phyloP scores from a whole-genome alignment of 2,329 filamentous ascomycete genomes.

The Fusarium begoniae region DNA sequence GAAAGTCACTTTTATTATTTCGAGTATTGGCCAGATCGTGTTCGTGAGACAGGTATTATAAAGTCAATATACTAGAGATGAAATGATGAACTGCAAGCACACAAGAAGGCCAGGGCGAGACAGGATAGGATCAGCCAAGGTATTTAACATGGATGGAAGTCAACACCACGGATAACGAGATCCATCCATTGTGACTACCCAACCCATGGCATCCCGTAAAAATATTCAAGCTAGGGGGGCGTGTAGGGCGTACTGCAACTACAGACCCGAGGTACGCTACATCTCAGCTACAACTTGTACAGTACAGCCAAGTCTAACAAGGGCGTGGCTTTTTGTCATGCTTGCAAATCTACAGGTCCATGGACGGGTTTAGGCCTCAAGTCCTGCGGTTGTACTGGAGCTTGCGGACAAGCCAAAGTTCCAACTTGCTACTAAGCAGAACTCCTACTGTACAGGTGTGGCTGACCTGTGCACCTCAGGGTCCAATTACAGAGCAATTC shows the following conservation, averaged over 20 bases:
- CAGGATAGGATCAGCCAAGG: constrained; percentile 18
- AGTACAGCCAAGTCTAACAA: constrained; percentile 14
- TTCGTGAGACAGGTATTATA: background rate
- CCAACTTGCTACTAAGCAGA: constrained; percentile 14
- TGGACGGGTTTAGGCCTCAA: constrained; percentile 1
- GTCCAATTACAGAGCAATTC: constrained; percentile 23
- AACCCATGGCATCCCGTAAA: constrained; percentile 1
- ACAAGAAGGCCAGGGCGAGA: background rate
- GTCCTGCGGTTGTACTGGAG: background rate
- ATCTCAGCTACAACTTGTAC: background rate
- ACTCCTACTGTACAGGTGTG: background rate
- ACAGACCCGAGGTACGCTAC: background rate
- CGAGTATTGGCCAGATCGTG: background rate
- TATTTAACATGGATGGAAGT: constrained; percentile 28
- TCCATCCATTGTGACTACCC: constrained; percentile 9
- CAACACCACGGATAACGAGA: constrained; percentile 24
- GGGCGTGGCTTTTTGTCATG: constrained; percentile 39
- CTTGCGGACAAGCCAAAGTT: background rate
- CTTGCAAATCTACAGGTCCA: constrained; percentile 41
- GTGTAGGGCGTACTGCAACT: constrained; percentile 7
- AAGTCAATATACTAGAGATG: background rate
- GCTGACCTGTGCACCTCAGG: constrained; percentile 1
- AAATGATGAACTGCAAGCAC: background rate
- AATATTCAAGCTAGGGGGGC: constrained; percentile 18
- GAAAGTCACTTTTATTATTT: constrained; percentile 2